phyloP scores from a whole-genome alignment of 1,139 yeast genomes.

The Zygotorulaspora mrakii region DNA sequence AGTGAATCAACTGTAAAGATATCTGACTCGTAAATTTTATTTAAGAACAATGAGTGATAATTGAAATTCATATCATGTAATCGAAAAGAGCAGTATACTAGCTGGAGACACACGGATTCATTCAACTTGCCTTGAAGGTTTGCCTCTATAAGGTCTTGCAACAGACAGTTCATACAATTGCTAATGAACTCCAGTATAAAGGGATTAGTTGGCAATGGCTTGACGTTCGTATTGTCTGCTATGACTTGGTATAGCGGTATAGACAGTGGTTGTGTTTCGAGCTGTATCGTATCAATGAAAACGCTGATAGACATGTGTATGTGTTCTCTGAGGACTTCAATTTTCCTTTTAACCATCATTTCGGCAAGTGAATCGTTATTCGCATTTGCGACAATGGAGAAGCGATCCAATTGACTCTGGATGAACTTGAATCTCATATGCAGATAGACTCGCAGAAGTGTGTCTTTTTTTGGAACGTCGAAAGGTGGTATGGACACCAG shows the following conservation, averaged over 20 bases:
- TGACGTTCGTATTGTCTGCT: conserved; percentile 1
- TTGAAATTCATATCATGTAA: conserved; percentile 32
- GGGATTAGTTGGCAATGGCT: conserved; percentile 23
- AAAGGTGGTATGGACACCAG: conserved; percentile 61
- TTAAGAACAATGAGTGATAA: conserved; percentile 32
- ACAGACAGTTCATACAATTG: conserved; percentile 23
- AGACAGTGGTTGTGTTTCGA: conserved; percentile 13
- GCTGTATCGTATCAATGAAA: conserved; percentile 23
- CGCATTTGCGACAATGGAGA: conserved; percentile 43
- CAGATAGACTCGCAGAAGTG: conserved; percentile 46
- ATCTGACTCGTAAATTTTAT: conserved; percentile 26
- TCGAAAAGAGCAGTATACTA: conserved; percentile 37
- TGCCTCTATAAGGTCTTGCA: conserved; percentile 19
- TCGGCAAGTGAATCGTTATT: conserved; percentile 43
- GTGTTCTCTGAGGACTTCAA: conserved; percentile 77
- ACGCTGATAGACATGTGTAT: conserved; percentile 31
- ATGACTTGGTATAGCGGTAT: conserved; percentile 19
- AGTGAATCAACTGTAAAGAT: conserved; percentile 26
- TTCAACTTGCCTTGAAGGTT: conserved; percentile 18
- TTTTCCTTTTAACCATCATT: conserved; percentile 68
- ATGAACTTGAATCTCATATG: conserved; percentile 58
- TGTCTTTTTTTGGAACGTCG: conserved; percentile 33
- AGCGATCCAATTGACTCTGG: conserved; percentile 52
- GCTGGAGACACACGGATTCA: conserved; percentile 36
- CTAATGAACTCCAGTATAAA: conserved; percentile 30